Conservation (phyloP, 352 stramenopile species). For the Elongisporangium prolatum region DNA sequence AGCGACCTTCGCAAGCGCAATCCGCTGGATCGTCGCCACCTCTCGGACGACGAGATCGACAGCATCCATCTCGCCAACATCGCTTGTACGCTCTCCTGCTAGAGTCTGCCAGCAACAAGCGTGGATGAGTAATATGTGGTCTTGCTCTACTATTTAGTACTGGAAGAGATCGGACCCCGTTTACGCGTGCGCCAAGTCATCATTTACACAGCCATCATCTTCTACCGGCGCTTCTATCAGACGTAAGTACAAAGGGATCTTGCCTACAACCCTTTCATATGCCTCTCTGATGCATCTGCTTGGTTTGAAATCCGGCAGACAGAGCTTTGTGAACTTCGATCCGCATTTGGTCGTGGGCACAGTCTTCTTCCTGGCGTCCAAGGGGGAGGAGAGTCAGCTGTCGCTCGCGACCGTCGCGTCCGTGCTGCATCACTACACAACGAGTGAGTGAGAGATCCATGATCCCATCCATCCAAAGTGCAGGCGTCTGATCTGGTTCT, state of each 20-base stretch:
- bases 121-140: constrained; percentile 3
- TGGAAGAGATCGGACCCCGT: constrained; percentile 79
- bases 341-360: constrained; percentile 81
- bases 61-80: constrained; percentile 88
- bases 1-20: constrained; percentile 77
- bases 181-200: constrained; percentile 86
- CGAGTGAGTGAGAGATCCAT: constrained; percentile 34
- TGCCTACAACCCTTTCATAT: constrained; percentile 1
- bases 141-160: constrained; percentile 31
- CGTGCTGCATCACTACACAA: constrained; percentile 83
- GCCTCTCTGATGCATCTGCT: neutral
- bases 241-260: constrained; percentile 32
- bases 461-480: neutral
- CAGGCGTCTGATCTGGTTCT: neutral
- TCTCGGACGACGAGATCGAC: constrained; percentile 84
- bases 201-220: constrained; percentile 89
- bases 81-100: constrained; percentile 33
- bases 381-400: constrained; percentile 84
- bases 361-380: constrained; percentile 83
- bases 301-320: constrained; percentile 28
- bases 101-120: too few species aligned
- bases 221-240: constrained; percentile 89
- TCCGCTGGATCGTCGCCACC: constrained; percentile 60
- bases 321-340: constrained; percentile 89
- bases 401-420: constrained; percentile 75